Evolutionary conservation across 2,329 filamentous ascomycete species (phyloP), one percentile per base, ranked within the genome.

Genomic region (Trichoderma sp.): DNA sequence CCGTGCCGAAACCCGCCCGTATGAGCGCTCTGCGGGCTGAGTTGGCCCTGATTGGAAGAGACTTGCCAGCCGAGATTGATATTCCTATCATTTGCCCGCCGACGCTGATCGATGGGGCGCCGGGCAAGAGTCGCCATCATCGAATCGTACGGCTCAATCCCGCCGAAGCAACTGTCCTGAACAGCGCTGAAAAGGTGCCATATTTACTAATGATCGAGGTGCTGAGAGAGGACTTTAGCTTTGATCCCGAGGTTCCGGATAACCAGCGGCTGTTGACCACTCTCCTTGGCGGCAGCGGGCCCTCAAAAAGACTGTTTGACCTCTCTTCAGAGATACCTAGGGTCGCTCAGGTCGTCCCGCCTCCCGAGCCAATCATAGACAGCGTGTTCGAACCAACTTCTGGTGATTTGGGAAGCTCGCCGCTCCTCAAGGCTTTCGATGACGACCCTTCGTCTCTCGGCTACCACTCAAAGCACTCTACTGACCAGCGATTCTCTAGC

Each of bases 161-260:
- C 7, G 93, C 93, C 1, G 94, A 97, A 83, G 92, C 94, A 6
- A 96, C 94, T 0, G 94, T 95, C 73, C 85, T 97, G 69, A 97
- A 97, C 83, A 97, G 94, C 82, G 94, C 94, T 5, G 94, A 97
- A 82, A 93, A 95, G 81, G 94, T 97, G 62, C 94, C 94, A 1
- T 97, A 95, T 83, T 84, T 97, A 67, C 88, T 97, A 33, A 95
- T 97, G 93, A 91, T 96, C 3, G 94, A 97, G 81, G 92, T 97
- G 27, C 85, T 97, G 65, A 88, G 92, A 29, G 94, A 96, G 78
- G 94, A 97, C 80, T 96, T 97, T 81, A 92, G 92, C 41, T 97
- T 97, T 79, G 92, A 96, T 79, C 93, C 94, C 0, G 91, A 93
- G 38, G 92, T 91, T 0, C 86, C 89, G 33, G 92, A 94, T 77